Base-by-base conservation (phyloP, 2,329 filamentous ascomycete genomes). In the Clarireedia paspali region DNA sequence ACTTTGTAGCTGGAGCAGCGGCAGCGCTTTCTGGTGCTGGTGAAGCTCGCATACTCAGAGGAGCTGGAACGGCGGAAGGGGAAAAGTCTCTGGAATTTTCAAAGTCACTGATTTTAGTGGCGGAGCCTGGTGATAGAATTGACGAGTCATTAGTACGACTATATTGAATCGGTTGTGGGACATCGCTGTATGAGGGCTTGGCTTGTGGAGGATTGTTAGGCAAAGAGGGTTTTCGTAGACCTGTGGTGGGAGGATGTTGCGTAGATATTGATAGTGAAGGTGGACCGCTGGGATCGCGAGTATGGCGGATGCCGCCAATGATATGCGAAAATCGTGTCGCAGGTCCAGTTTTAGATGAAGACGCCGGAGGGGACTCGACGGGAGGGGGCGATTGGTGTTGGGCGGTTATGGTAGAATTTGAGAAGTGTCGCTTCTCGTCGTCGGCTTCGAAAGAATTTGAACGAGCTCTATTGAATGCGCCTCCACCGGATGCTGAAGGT, bases 371-470 rank as follows among this genome's bases (percentile, higher is more conserved):
- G 30, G 45, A 9, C 27, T 30, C 51, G 1, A 55, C 39, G 6
- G 47, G 24, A 1, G 51, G 27, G 14, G 58, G 17, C n/a, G 59
- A 27, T 38, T 62, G 60, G 9, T 64, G 56, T 50, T 54, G 61
- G 48, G 62, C 60, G 38, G 40, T 49, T 14, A 60, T 42, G 1
- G 62, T 60, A 27, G 59, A 60, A 52, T 63, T 67, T 17, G 74
- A 77, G 64, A 81, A 81, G 46, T 74, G 71, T 10, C 77, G 69
- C 57, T 72, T 69, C 64, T 82, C 79, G 55, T 81, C 78, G 55
- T 77, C 77, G 1, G 70, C 69, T 59, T 81, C 78, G 61, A 82
- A 83, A 24, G 80, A 82, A 60, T 78, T 75, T 56, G 66, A 46
- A 59, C 70, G 62, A 24, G 53, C 57, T 48, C 62, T 58, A 27